phyloP scores from a whole-genome alignment of 768 basidiomycete genomes.

The Hericium erinaceus region DNA sequence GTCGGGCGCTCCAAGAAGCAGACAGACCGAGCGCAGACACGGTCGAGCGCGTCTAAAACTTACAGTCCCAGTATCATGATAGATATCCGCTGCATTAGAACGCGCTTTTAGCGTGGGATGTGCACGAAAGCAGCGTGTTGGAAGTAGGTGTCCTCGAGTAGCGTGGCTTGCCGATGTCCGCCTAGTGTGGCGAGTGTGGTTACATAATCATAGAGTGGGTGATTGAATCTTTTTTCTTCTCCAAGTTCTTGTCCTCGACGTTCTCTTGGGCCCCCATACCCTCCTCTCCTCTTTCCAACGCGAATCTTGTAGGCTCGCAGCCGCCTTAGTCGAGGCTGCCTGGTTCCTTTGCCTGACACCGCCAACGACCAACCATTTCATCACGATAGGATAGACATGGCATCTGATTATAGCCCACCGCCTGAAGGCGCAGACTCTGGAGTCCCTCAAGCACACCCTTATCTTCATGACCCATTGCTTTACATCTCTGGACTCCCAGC shows the following conservation, averaged over 20 bases:
- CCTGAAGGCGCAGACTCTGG: constrained; percentile 9
- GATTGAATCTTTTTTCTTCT: constrained; percentile 2
- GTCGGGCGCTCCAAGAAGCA: too few species aligned
- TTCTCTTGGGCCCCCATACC: background rate
- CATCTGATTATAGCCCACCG: constrained; percentile 11
- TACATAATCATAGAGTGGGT: constrained; percentile 13
- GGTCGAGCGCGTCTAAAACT: too few species aligned
- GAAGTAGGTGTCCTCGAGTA: background rate
- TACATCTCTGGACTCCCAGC: constrained; percentile 74
- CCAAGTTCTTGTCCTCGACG: background rate
- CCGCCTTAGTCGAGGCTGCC: background rate
- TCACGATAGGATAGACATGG: constrained; percentile 1
- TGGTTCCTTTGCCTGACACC: background rate
- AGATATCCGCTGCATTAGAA: too few species aligned
- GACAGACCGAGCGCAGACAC: too few species aligned
- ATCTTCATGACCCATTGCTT: constrained; percentile 74
- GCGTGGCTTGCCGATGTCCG: background rate
- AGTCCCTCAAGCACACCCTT: constrained; percentile 54
- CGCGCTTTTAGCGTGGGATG: background rate
- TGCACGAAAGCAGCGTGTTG: background rate
- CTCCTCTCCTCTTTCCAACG: background rate
- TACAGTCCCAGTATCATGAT: too few species aligned
- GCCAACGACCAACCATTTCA: background rate
- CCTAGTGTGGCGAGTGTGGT: background rate
- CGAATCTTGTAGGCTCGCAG: background rate